Evolutionary conservation across 495 filamentous ascomycete species (phyloP).

Genomic region (Xylaria palmicola): DNA sequence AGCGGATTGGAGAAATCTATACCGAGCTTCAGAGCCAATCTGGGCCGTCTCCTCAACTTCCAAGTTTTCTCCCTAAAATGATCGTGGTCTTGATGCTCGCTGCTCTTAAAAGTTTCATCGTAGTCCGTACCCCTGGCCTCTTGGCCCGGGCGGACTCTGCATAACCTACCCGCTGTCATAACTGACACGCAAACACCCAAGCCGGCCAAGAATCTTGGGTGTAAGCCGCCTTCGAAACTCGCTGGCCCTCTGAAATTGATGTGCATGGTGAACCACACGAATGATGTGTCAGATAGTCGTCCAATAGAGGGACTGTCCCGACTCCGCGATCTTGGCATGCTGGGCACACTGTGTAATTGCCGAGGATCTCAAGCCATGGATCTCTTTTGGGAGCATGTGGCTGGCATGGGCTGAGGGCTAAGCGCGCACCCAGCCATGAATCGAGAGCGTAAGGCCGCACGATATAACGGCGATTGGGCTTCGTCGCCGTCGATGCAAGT

Average conservation of each 20-base stretch:
- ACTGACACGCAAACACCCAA: constrained; percentile 2
- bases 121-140: background rate
- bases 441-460: too few relatives aligned
- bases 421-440: too few relatives aligned
- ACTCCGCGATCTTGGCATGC: constrained; percentile 25
- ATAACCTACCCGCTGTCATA: constrained; percentile 9
- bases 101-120: background rate
- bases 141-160: constrained; percentile 7
- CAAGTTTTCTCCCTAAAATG: background rate
- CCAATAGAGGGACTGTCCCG: constrained; percentile 16
- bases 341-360: constrained; percentile 6
- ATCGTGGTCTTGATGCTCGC: background rate
- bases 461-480: background rate
- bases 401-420: constrained; percentile 1
- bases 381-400: constrained; percentile 9
- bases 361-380: background rate
- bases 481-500: background rate
- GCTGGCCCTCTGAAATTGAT: constrained; percentile 5
- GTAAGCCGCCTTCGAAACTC: constrained; percentile 2
- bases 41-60: background rate
- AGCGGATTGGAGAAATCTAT: background rate
- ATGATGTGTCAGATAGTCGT: background rate
- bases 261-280: background rate
- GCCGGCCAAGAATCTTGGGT: constrained; percentile 7
- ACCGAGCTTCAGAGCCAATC: background rate